Base-by-base conservation (phyloP, 352 stramenopile species). In the Hyaloperonospora brassicae region DNA sequence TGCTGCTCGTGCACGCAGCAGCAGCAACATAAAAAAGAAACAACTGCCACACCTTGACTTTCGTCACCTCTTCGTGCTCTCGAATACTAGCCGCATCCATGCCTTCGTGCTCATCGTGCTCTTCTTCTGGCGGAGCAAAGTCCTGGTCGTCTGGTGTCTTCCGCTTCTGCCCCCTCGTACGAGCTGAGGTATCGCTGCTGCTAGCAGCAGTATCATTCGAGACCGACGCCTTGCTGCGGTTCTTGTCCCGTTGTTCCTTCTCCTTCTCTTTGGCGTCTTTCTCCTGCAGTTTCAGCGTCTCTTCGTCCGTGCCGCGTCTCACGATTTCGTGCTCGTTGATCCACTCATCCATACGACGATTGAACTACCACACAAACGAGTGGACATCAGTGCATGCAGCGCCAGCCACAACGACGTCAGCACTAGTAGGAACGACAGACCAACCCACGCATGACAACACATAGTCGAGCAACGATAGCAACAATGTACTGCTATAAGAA, bases 41-140 rank as follows among this genome's bases (percentile, higher is more conserved):
- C 5, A 47, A 9, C 39, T 2, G 25, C 1, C 50, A 17, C 23
- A 89, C 82, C 73, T 97, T 97, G 47, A 97, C 85, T 78, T 98
- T 98, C 25, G 94, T 98, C 11, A 98, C 92, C 61, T 98, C 95
- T 61, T 99, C 96, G 72, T 99, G 96, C 64, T 99, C 96, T 55
- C 93, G 86, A 44, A 99, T 86, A 34, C 87, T 96, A 12, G 89
- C 95, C 50, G 97, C 96, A 70, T 99, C 96, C 72, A 99, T 94
- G 31, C 96, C 96, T 86, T 98, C 95, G 62, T 99, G 96, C 67
- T 98, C 96, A 64, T 98, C 95, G 50, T 98, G 87, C 56, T 97
- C 88, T 49, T 90, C 79, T 23, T 81, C 71, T 53, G 92, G 81
- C 23, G 95, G 89, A 7, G 77, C 58, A 55, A 97, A 89, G 25